phyloP scores from a whole-genome alignment of 1,139 yeast genomes.

The Lodderomyces margitis region DNA sequence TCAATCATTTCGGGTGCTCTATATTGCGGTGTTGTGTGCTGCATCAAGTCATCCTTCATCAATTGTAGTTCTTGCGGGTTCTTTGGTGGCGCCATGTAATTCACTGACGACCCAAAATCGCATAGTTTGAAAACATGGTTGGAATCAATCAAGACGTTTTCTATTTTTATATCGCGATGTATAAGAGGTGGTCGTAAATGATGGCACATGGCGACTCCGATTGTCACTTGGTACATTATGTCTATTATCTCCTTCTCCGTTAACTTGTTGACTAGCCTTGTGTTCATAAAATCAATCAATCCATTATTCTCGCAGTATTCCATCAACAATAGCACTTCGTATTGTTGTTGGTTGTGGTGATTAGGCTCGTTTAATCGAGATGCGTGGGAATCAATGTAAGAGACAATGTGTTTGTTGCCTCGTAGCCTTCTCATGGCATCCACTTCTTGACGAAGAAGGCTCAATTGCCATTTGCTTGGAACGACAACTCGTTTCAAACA shows the following conservation, averaged over 20 bases:
- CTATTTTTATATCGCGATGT: constrained; percentile 94
- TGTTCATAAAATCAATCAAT: constrained; percentile 89
- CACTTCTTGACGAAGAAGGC: constrained; percentile 71
- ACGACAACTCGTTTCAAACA: constrained; percentile 76
- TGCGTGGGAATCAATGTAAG: constrained; percentile 93
- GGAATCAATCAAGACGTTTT: constrained; percentile 80
- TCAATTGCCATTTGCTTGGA: constrained; percentile 68
- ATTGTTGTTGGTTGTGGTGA: constrained; percentile 41
- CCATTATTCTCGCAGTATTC: constrained; percentile 88
- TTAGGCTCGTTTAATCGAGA: constrained; percentile 45
- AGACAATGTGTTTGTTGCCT: constrained; percentile 77
- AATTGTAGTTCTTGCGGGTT: constrained; percentile 63
- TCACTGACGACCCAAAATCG: constrained; percentile 91
- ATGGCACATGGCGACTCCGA: constrained; percentile 89
- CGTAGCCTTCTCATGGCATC: constrained; percentile 80
- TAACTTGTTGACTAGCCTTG: constrained; percentile 77
- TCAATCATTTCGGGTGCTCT: constrained; percentile 97
- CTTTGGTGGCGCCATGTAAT: constrained; percentile 62
- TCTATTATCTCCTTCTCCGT: constrained; percentile 78
- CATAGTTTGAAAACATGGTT: constrained; percentile 76
- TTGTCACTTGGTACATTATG: constrained; percentile 79
- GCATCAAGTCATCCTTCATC: constrained; percentile 78
- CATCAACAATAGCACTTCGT: constrained; percentile 90
- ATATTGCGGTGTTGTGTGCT: constrained; percentile 97
- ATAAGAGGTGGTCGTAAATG: constrained; percentile 75